These are phyloP conservation scores for Xylaria castorea DNA, from an alignment of 495 filamentous ascomycete genomes.

Conservation along the genomic window DNA sequence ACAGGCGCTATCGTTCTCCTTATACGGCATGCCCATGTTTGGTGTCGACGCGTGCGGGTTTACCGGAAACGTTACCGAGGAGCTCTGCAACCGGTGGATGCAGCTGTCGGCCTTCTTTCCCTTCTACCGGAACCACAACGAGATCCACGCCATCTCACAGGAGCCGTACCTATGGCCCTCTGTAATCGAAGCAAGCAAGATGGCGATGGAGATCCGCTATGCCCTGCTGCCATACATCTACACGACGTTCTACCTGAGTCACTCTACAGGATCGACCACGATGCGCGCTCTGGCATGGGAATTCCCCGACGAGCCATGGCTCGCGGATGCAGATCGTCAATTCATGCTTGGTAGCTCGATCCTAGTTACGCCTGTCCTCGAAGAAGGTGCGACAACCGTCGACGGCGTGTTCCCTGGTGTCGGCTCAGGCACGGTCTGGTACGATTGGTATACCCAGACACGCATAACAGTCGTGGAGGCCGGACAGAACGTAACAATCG, in stretches of 20 bases:
- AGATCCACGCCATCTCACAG: constrained; percentile 65
- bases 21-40: constrained; percentile 90
- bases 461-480: constrained; percentile 56
- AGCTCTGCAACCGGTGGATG: constrained; percentile 89
- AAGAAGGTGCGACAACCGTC: constrained; percentile 67
- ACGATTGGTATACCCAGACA: constrained; percentile 79
- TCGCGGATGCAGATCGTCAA: constrained; percentile 72
- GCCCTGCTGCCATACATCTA: constrained; percentile 80
- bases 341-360: constrained; percentile 78
- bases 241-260: constrained; percentile 75
- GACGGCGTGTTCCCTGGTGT: constrained; percentile 81
- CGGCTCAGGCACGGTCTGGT: constrained; percentile 68
- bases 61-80: constrained; percentile 70
- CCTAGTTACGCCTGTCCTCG: constrained; percentile 76
- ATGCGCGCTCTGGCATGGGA: constrained; percentile 87
- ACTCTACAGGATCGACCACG: constrained; percentile 72
- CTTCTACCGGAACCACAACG: constrained; percentile 88
- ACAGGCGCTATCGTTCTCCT: constrained; percentile 78
- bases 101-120: constrained; percentile 85
- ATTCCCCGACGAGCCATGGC: constrained; percentile 75
- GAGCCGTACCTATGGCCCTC: constrained; percentile 79
- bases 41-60: constrained; percentile 86
- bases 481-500: constrained; percentile 73
- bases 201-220: constrained; percentile 78
- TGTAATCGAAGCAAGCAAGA: constrained; percentile 69